Conservation (phyloP, 225 moss, liverwort and hornwort genomes). For the Straminergon stramineum region DNA sequence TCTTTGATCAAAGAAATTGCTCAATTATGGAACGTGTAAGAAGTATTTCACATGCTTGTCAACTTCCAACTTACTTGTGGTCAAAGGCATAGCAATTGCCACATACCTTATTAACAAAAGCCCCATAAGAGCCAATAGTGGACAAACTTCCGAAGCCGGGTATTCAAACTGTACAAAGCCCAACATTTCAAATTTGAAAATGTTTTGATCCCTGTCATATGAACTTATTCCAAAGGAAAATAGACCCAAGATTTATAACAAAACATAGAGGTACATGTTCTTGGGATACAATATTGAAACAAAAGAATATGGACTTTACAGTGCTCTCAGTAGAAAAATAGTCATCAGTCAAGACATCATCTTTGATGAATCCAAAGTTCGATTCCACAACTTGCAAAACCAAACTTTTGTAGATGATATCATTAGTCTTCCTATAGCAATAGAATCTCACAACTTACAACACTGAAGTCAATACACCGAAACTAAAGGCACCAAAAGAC, state of each 20-base stretch:
- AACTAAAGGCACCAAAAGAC: too few relatives aligned
- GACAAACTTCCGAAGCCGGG: neutral
- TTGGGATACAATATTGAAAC: neutral
- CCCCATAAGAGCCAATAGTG: neutral
- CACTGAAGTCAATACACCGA: too few relatives aligned
- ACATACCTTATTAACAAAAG: neutral
- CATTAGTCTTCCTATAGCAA: too few relatives aligned
- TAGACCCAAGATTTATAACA: neutral
- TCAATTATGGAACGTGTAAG: too few relatives aligned
- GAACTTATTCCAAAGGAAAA: neutral
- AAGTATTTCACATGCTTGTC: too few relatives aligned
- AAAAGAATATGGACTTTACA: neutral
- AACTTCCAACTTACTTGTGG: too few relatives aligned
- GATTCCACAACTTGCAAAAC: too few relatives aligned
- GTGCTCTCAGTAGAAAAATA: neutral
- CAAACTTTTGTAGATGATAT: too few relatives aligned
- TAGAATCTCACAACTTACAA: too few relatives aligned
- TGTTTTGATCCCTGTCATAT: neutral
- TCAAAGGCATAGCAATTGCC: too few relatives aligned
- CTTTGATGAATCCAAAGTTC: neutral
- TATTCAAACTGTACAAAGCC: neutral
- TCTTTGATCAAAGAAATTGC: too few relatives aligned
- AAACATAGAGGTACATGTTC: neutral
- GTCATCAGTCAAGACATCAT: neutral
- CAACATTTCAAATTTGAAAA: neutral